A percentile compares a stretch with the other conserved stretches of the same genome.
Conservation (phyloP, 805 yeast genomes). For the Ogataea saltuana region DNA sequence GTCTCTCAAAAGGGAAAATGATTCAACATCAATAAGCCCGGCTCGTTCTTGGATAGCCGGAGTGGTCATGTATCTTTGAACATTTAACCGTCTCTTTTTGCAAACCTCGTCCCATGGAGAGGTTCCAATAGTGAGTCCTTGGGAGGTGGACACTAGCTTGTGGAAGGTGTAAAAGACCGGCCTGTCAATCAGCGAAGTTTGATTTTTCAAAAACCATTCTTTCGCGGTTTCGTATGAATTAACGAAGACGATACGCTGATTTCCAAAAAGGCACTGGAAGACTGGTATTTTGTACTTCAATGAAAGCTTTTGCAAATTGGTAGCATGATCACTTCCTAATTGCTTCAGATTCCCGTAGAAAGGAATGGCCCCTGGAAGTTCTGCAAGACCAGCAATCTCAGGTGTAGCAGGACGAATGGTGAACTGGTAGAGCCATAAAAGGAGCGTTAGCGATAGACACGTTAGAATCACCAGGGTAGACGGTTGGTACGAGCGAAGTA, state of each 20-base stretch:
- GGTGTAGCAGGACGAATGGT: slow-evolving; percentile 24
- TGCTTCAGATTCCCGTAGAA: slow-evolving; percentile 34
- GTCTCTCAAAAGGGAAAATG: slow-evolving; percentile 34
- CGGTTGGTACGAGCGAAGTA: too few species aligned
- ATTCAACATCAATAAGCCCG: slow-evolving; percentile 37
- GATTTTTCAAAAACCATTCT: slow-evolving; percentile 28
- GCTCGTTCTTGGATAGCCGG: slow-evolving; percentile 39
- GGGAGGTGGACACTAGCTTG: slow-evolving; percentile 29
- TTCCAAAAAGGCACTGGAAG: slow-evolving; percentile 27
- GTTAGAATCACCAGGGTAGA: neutral
- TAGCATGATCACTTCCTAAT: slow-evolving; percentile 36
- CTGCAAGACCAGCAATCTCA: slow-evolving; percentile 33
- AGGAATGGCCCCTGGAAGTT: slow-evolving; percentile 34
- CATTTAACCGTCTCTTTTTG: slow-evolving; percentile 38
- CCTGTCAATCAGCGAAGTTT: slow-evolving; percentile 23
- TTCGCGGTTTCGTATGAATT: slow-evolving; percentile 19
- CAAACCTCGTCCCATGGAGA: slow-evolving; percentile 45
- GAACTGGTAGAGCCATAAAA: slow-evolving; percentile 18
- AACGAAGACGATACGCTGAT: slow-evolving; percentile 22
- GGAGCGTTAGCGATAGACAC: neutral
- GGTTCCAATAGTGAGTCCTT: slow-evolving; percentile 44
- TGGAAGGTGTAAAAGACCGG: slow-evolving; percentile 28
- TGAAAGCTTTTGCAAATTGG: slow-evolving; percentile 34
- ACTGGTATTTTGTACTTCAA: slow-evolving; percentile 31
- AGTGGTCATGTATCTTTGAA: slow-evolving; percentile 40